Base-by-base conservation (phyloP, 108 stramenopile genomes). In the Conticribra guillardii region DNA sequence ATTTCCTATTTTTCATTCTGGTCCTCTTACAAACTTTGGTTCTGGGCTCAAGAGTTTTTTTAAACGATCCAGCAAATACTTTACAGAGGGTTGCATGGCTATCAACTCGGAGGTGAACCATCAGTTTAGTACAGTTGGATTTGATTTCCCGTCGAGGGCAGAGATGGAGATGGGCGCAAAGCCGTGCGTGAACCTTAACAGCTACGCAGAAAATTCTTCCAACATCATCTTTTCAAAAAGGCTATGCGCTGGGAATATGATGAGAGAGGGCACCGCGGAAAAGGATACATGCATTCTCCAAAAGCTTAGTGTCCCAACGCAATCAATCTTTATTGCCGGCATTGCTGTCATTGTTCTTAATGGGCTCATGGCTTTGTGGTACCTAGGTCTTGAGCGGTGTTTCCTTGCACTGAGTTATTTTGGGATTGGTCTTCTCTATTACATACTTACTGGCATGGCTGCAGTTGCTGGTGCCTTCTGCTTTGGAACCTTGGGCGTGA, bases 1-100 rank as follows among this genome's bases (percentile, higher is more conserved):
- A 45, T 87, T 87, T 76, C 86, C 86, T 15, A 28, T 87, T 3
- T 27, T 87, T 2, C 83, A 82, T 45, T 74, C 83, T 14, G 86
- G 83, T 15, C 83, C 86, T 9, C 19, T 84, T 3, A 64, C 84
- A 44, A 84, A 84, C 11, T 62, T 69, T 18, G 86, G 77, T 49
- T 49, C 76, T 23, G 77, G 83, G 22, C 16, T 64, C 41, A 34
- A 61, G 28, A 54, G 82, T 52, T 55, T 82, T 60, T 61, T 71
- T 54, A 47, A 66, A 5, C 65, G 64, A 4, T 47, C 61, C 47
- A 32, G 28, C 46, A 24, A 67, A 21, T 66, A 61, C 44, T 78
- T 78, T 46, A 78, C 69, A 4, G 80, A 87, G 19, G 83, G 83
- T 27, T 87, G 86, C 62, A 52, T 67, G 41, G 72, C 83, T n/a